A percentile compares a stretch with the other conserved stretches of the same genome.
Conservation (phyloP, 306 rosid genomes). For the Vigna hirtella region DNA sequence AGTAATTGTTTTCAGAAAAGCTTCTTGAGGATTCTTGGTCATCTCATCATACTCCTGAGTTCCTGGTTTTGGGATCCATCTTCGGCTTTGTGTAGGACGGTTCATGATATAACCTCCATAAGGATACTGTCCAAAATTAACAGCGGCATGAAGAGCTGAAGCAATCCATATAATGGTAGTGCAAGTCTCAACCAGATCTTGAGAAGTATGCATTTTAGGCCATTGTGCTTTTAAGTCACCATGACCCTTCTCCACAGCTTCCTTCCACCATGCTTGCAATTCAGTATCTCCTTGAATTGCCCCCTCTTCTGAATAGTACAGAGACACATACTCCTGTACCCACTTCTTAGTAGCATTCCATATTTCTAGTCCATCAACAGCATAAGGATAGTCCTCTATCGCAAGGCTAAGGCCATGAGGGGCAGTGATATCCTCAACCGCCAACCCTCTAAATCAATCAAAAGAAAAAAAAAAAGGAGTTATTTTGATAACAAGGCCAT, state of each 20-base stretch:
- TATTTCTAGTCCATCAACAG: conserved; percentile 67
- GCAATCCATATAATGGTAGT: conserved; percentile 70
- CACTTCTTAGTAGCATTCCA: conserved; percentile 70
- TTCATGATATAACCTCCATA: conserved; percentile 75
- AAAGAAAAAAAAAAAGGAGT: neutral
- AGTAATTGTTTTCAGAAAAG: conserved; percentile 66
- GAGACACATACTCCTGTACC: conserved; percentile 57
- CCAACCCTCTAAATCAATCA: conserved; percentile 62
- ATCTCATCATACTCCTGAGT: conserved; percentile 65
- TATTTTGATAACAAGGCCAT: neutral
- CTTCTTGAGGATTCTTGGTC: conserved; percentile 51
- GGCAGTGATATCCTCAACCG: conserved; percentile 53
- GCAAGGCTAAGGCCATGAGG: conserved; percentile 66
- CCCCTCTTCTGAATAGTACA: conserved; percentile 54
- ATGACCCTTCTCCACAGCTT: conserved; percentile 60
- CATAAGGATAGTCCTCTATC: conserved; percentile 70
- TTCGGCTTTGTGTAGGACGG: conserved; percentile 69
- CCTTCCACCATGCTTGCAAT: conserved; percentile 81
- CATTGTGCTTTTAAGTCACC: conserved; percentile 68
- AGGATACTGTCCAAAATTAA: conserved; percentile 73
- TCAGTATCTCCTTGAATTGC: conserved; percentile 54
- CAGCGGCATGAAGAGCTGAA: conserved; percentile 78
- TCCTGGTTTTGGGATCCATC: conserved; percentile 60
- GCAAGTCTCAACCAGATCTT: conserved; percentile 52
- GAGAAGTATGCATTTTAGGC: conserved; percentile 62